These are phyloP conservation scores for Chrysoporthe puriensis DNA, from an alignment of 2,329 filamentous ascomycete genomes.

Conservation along the genomic window DNA sequence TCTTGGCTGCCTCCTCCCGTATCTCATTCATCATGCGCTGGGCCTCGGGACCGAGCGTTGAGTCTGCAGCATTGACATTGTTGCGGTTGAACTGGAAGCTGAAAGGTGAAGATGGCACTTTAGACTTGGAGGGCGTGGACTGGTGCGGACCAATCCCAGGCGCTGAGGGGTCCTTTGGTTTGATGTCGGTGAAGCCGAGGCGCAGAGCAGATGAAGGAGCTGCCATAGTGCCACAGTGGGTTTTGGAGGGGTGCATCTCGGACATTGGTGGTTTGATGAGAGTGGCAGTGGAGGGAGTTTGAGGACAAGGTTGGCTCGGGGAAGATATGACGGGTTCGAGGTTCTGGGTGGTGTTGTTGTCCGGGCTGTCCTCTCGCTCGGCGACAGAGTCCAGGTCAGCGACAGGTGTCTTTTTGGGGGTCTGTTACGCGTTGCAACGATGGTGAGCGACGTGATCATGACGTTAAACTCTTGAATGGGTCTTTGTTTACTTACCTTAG, in stretches of 20 bases:
- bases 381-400: constrained; percentile 45
- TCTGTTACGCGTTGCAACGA: constrained; percentile 25
- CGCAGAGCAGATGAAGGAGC: constrained; percentile 78
- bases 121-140: constrained; percentile 66
- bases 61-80: constrained; percentile 40
- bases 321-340: constrained; percentile 42
- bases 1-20: constrained; percentile 70
- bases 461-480: constrained; percentile 3
- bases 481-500: constrained; percentile 28
- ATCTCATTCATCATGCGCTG: constrained; percentile 67
- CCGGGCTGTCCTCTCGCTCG: constrained; percentile 47
- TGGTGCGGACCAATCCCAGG: constrained; percentile 44
- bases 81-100: constrained; percentile 65
- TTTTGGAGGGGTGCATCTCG: constrained; percentile 91
- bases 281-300: constrained; percentile 67
- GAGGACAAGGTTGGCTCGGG: constrained; percentile 37
- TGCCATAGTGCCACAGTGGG: constrained; percentile 71
- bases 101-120: constrained; percentile 61
- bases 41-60: constrained; percentile 64
- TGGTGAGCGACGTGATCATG: constrained; percentile 23
- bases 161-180: constrained; percentile 53
- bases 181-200: constrained; percentile 81
- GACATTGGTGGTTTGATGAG: constrained; percentile 71
- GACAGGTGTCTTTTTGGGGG: constrained; percentile 29
- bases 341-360: constrained; percentile 35